A percentile compares a stretch with the other conserved stretches of the same genome.
phyloP scores from a whole-genome alignment of 2,329 filamentous ascomycete genomes.

The Incumbomyces lentus region DNA sequence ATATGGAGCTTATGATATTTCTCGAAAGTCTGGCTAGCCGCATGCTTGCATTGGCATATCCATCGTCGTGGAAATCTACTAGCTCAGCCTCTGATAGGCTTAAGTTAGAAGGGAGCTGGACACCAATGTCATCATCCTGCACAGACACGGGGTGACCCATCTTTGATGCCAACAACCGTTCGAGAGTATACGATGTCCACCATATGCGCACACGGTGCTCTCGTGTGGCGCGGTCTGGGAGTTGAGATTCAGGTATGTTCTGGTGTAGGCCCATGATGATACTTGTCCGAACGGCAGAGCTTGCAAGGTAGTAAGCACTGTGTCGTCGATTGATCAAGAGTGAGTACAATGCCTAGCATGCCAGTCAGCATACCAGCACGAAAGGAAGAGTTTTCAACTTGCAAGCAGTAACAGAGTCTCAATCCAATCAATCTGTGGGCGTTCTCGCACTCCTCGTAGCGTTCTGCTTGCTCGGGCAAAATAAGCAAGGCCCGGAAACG shows the following conservation, averaged over 20 bases:
- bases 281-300: slow-evolving; percentile 32
- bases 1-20: slow-evolving; percentile 1
- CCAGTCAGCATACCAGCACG: neutral
- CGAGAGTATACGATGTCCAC: slow-evolving; percentile 37
- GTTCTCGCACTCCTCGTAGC: slow-evolving; percentile 34
- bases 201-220: slow-evolving; percentile 35
- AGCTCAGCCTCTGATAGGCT: slow-evolving; percentile 24
- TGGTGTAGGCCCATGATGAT: slow-evolving; percentile 36
- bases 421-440: slow-evolving; percentile 36
- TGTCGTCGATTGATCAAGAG: slow-evolving; percentile 11
- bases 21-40: slow-evolving; percentile 26
- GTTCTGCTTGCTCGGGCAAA: slow-evolving; percentile 33
- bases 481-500: slow-evolving; percentile 35
- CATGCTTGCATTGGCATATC: slow-evolving; percentile 29
- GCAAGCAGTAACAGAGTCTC: slow-evolving; percentile 34
- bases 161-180: slow-evolving; percentile 41
- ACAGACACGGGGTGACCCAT: slow-evolving; percentile 41
- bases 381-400: slow-evolving; percentile 8
- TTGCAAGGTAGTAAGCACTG: slow-evolving; percentile 28
- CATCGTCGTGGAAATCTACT: slow-evolving; percentile 29
- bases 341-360: slow-evolving; percentile 2
- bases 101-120: slow-evolving; percentile 29
- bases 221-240: slow-evolving; percentile 25
- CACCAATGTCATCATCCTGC: slow-evolving; percentile 38
- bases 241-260: slow-evolving; percentile 28